Evolutionary conservation across 176 grass and related monocot genomes (phyloP), one percentile per base, ranked within the genome.

Genomic region (Canna indica): DNA sequence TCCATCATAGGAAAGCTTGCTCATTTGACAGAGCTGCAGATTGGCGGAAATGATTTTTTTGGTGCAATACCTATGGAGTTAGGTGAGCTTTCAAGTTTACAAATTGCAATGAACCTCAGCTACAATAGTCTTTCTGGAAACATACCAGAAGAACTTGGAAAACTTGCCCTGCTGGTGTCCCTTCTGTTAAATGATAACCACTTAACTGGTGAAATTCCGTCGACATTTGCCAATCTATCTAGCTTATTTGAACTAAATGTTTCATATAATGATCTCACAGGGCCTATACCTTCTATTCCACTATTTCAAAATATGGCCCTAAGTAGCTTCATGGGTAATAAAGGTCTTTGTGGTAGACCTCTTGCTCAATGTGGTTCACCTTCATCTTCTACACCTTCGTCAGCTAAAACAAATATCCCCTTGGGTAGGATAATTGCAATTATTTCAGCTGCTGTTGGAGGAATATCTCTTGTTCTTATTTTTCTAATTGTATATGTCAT

Each of bases 61-160:
- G 90, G 87, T 83, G 79, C 38, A 76, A 94, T 94, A 81, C 95
- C 95, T 8, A 86, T 86, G 80, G 95, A 94, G 64, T 71, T 99
- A 39, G 90, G 95, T 2, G 53, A 77, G 34, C 79, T 99, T 18
- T 93, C 95, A 36, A 99, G 90, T 65, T 72, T 99, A 78, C 95
- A 99, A 80, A 99, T 99, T 60, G 95, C 84, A 59, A 61, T 99
- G 89, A 99, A 99, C 90, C 78, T 99, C 73, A 99, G 94, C 76
- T 85, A 83, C 64, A 99, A 99, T 46, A 82, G 77, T 58, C 84
- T 93, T 36, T 90, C 86, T 30, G 84, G 90, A 33, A 73, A 82
- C 31, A 84, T 99, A 85, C 94, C 94, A 59, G 74, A 81, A 62
- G 94, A 99, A 74, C 90, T 99, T 73, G 94, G 94, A 53, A 85